Percentiles rank a stretch among this genome's conserved stretches.
Conservation (phyloP, 2,329 filamentous ascomycete genomes). For the Trichoderma sp. region DNA sequence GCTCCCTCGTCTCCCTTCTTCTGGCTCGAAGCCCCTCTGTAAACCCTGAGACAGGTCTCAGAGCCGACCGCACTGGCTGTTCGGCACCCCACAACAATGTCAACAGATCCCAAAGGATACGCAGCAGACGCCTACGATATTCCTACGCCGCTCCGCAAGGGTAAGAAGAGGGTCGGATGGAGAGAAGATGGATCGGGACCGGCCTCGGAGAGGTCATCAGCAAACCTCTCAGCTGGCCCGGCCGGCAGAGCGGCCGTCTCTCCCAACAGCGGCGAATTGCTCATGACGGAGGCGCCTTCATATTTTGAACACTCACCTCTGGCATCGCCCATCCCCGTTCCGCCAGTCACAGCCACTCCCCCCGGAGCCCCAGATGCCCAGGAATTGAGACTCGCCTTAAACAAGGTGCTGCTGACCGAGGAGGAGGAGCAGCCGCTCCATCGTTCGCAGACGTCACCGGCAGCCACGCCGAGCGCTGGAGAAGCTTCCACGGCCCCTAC, state of each 20-base stretch:
- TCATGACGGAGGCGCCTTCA: slow-evolving; percentile 2
- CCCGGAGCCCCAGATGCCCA: slow-evolving; percentile 44
- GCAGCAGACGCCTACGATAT: slow-evolving; percentile 36
- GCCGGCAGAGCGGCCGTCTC: neutral
- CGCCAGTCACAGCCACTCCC: slow-evolving; percentile 31
- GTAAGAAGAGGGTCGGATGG: slow-evolving; percentile 48
- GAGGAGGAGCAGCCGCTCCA: slow-evolving; percentile 39
- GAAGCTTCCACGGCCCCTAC: slow-evolving; percentile 11
- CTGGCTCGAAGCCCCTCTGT: slow-evolving; percentile 14
- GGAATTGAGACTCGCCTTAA: slow-evolving; percentile 45
- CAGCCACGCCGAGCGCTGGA: slow-evolving; percentile 2
- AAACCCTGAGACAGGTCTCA: slow-evolving; percentile 35
- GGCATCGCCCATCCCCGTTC: slow-evolving; percentile 36
- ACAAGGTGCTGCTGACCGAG: slow-evolving; percentile 42
- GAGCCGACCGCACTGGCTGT: slow-evolving; percentile 15
- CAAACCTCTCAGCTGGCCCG: slow-evolving; percentile 8
- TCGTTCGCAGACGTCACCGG: slow-evolving; percentile 8
- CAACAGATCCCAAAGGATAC: slow-evolving; percentile 36
- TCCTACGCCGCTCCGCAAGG: slow-evolving; percentile 40
- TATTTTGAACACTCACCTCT: slow-evolving; percentile 33
- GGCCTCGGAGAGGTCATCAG: slow-evolving; percentile 10
- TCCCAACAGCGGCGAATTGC: slow-evolving; percentile 21
- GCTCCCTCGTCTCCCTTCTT: slow-evolving; percentile 23
- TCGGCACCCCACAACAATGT: slow-evolving; percentile 29
- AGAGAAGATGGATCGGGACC: slow-evolving; percentile 35